Conservation (phyloP, 2,329 filamentous ascomycete species). For the Epichloe sp. region DNA sequence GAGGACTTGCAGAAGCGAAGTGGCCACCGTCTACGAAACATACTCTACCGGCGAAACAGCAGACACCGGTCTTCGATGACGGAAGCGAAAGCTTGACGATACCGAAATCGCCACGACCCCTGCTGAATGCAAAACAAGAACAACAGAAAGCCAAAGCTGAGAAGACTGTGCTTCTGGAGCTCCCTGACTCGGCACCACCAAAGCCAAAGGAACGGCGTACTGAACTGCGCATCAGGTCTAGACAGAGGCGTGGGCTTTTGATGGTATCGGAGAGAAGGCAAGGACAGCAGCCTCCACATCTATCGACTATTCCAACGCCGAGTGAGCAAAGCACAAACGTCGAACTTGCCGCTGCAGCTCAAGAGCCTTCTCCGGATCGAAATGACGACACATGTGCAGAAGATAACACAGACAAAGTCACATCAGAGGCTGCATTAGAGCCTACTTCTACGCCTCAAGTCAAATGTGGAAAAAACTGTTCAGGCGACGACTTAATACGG, state of each 20-base stretch:
- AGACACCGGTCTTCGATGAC: neutral
- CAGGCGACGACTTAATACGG: neutral
- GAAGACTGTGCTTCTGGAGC: neutral
- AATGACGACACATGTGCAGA: neutral
- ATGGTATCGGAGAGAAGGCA: constrained; percentile 27
- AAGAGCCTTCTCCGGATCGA: neutral
- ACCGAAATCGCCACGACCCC: neutral
- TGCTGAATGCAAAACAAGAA: neutral
- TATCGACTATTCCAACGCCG: neutral
- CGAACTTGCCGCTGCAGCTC: neutral
- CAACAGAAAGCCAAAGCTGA: neutral
- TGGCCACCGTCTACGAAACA: neutral
- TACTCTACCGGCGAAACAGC: neutral
- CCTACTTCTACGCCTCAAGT: neutral
- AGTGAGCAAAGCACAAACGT: neutral
- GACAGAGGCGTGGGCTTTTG: constrained; percentile 34
- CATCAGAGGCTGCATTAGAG: neutral
- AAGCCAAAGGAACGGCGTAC: constrained; percentile 21
- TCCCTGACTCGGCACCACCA: neutral
- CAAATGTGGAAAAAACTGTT: neutral
- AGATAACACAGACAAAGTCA: neutral
- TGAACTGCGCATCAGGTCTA: constrained; percentile 33
- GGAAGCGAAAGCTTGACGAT: neutral
- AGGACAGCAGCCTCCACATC: neutral
- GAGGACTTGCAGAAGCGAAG: neutral